These are phyloP conservation scores for Myxozyma monticola DNA, from an alignment of 805 yeast species.

Conservation along the genomic window DNA sequence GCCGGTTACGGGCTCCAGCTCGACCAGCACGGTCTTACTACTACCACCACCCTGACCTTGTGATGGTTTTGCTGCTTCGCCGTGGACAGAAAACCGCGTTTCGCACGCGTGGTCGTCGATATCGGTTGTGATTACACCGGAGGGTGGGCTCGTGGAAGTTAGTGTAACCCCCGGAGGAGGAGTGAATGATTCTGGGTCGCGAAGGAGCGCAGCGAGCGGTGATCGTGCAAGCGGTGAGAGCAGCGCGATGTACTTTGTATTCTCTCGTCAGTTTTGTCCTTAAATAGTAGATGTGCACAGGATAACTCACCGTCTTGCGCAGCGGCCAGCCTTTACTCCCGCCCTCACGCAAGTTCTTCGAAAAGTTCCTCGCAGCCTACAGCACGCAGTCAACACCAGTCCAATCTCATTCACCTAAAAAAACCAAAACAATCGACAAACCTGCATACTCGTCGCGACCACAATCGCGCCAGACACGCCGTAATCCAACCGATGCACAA, in stretches of 20 bases:
- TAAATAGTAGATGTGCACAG: background rate
- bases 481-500: slow-evolving; percentile 27
- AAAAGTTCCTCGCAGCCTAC: slow-evolving; percentile 22
- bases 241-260: slow-evolving; percentile 16
- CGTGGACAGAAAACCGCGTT: no score
- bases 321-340: slow-evolving; percentile 28
- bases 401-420: background rate
- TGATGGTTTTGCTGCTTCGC: no score
- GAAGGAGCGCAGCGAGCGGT: no score
- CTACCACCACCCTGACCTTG: no score
- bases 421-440: background rate
- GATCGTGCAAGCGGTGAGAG: slow-evolving; percentile 8
- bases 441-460: slow-evolving; percentile 19
- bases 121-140: no score
- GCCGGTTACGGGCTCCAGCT: slow-evolving; percentile 24
- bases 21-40: no score
- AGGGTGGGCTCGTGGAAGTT: no score
- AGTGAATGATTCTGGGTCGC: no score
- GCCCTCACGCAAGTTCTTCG: slow-evolving; percentile 12
- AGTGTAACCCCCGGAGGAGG: no score
- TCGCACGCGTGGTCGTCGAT: no score
- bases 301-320: slow-evolving; percentile 18
- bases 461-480: slow-evolving; percentile 30
- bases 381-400: background rate
- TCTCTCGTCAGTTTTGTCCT: background rate